Conservation (phyloP, 345 rosid genomes). For the Gossypium raimondii region DNA sequence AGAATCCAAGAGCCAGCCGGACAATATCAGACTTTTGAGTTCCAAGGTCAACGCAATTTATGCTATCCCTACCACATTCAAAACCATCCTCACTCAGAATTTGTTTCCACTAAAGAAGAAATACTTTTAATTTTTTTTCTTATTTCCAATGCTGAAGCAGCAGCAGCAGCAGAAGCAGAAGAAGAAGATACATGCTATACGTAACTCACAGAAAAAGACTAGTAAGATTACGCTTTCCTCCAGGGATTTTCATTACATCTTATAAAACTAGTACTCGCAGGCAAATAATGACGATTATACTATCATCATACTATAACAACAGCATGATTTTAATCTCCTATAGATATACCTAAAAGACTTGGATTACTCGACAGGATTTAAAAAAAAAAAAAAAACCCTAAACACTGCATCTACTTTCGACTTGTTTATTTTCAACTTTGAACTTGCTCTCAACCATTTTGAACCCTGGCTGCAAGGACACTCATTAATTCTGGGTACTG, state of each 20-base stretch:
- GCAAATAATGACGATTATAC: neutral
- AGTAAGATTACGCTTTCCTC: neutral
- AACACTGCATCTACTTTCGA: neutral
- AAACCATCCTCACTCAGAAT: neutral
- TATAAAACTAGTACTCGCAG: neutral
- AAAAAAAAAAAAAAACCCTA: neutral
- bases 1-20: conserved; percentile 18
- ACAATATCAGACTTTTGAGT: conserved; percentile 16
- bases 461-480: conserved; percentile 36
- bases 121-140: neutral
- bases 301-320: neutral
- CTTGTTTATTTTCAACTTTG: conserved; percentile 5
- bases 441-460: conserved; percentile 20
- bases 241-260: neutral
- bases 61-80: neutral
- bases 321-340: neutral
- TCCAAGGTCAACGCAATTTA: conserved; percentile 23
- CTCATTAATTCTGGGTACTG: conserved; percentile 35
- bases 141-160: conserved; percentile 4
- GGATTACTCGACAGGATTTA: neutral
- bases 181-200: neutral
- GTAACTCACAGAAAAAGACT: neutral
- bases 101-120: conserved; percentile 11
- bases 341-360: neutral
- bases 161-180: neutral